phyloP scores from a whole-genome alignment of 2,329 filamentous ascomycete species.

The Colletotrichum costaricense region DNA sequence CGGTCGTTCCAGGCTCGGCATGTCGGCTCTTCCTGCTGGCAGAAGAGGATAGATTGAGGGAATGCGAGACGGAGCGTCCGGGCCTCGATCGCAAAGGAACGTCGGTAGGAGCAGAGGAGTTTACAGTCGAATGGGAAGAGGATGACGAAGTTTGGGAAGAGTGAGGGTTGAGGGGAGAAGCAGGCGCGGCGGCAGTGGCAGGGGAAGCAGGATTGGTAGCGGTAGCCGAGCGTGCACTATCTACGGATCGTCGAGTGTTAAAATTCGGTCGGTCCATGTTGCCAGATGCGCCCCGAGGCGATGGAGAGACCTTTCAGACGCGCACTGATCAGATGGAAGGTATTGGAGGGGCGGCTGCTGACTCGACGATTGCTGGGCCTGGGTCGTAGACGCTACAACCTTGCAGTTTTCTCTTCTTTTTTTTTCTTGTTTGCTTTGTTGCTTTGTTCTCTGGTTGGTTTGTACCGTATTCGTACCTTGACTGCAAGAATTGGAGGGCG shows the following conservation, averaged over 20 bases:
- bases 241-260: conserved; percentile 40
- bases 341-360: conserved; percentile 14
- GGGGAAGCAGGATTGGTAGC: conserved; percentile 18
- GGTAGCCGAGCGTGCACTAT: conserved; percentile 36
- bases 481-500: neutral
- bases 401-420: neutral
- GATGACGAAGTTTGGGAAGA: neutral
- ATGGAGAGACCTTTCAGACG: neutral
- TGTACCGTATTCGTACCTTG: neutral
- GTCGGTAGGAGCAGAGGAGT: conserved; percentile 16
- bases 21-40: conserved; percentile 67
- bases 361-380: conserved; percentile 22
- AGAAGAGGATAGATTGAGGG: conserved; percentile 58
- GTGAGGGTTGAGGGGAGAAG: conserved; percentile 26
- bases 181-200: conserved; percentile 36
- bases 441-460: conserved; percentile 5
- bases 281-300: conserved; percentile 13
- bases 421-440: conserved; percentile 1
- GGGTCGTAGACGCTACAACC: conserved; percentile 13
- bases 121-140: conserved; percentile 11
- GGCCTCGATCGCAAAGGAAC: conserved; percentile 33
- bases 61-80: conserved; percentile 43
- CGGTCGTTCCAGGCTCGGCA: conserved; percentile 69
- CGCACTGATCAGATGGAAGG: conserved; percentile 7
- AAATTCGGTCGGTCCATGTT: conserved; percentile 41